phyloP scores from a whole-genome alignment of 2,329 filamentous ascomycete species.

The Phialophora chinensis region DNA sequence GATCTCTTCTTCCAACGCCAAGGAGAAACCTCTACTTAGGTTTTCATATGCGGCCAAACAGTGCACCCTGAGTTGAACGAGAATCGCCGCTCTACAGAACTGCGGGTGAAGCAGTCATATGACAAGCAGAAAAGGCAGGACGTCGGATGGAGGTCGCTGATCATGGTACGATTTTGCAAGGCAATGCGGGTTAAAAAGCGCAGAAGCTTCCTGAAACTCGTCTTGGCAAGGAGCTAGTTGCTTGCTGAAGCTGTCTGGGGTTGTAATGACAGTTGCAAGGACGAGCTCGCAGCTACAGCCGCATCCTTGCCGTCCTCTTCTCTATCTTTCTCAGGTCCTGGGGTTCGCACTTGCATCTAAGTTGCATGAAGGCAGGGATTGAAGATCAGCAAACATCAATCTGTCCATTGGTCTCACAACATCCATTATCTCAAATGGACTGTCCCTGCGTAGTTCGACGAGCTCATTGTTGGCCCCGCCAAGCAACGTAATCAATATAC shows the following conservation, averaged over 20 bases:
- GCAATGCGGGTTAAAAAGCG: background rate
- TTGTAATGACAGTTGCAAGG: slow-evolving; percentile 9
- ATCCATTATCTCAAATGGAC: background rate
- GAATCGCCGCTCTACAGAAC: background rate
- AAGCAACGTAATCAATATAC: slow-evolving; percentile 14
- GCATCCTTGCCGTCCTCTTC: background rate
- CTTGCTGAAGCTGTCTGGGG: background rate
- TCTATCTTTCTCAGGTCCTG: background rate
- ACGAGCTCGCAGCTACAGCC: background rate
- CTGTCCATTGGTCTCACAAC: background rate
- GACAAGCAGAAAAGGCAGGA: background rate
- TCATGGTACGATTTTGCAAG: background rate
- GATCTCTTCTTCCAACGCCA: background rate
- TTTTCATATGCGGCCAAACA: background rate
- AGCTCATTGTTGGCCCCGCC: background rate
- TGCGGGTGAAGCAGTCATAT: slow-evolving; percentile 3
- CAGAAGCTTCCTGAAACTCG: background rate
- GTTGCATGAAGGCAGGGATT: background rate
- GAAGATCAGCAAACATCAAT: background rate
- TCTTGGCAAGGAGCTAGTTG: background rate
- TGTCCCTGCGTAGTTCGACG: background rate
- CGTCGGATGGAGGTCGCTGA: background rate
- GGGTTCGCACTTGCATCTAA: background rate
- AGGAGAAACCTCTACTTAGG: background rate
- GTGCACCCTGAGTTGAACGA: background rate